phyloP scores from a whole-genome alignment of 305 asterid species.

The Fraxinus platypoda region DNA sequence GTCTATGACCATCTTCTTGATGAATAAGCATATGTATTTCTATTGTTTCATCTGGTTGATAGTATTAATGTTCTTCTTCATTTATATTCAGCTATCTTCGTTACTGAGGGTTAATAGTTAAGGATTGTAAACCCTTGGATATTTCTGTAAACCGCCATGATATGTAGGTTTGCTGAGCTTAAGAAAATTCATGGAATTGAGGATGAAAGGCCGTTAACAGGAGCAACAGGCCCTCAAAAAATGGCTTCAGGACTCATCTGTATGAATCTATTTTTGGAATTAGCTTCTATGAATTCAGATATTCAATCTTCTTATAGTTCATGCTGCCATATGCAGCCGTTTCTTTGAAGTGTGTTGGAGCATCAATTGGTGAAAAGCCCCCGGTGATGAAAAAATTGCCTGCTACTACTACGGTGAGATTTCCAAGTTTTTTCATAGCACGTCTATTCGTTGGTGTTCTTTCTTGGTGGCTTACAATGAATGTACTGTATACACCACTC shows the following conservation, averaged over 20 bases:
- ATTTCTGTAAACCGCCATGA: background rate
- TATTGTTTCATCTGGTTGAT: background rate
- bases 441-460: constrained; percentile 5
- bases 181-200: constrained; percentile 73
- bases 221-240: constrained; percentile 77
- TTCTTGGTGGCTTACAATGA: constrained; percentile 7
- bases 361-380: constrained; percentile 85
- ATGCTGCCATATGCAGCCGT: constrained; percentile 50
- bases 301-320: constrained; percentile 6
- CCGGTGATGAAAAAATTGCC: constrained; percentile 72
- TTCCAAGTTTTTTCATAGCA: constrained; percentile 8
- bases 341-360: constrained; percentile 81
- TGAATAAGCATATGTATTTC: background rate
- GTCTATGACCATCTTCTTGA: background rate
- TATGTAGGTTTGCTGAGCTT: constrained; percentile 72
- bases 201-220: constrained; percentile 63
- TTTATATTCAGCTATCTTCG: background rate
- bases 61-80: background rate
- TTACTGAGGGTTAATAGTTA: background rate
- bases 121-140: background rate
- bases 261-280: constrained; percentile 31
- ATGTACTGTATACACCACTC: background rate
- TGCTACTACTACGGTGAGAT: constrained; percentile 68
- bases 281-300: background rate
- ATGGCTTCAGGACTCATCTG: constrained; percentile 85